Evolutionary conservation across 2,329 filamentous ascomycete species (phyloP).

Genomic region (Daldinia sp.): DNA sequence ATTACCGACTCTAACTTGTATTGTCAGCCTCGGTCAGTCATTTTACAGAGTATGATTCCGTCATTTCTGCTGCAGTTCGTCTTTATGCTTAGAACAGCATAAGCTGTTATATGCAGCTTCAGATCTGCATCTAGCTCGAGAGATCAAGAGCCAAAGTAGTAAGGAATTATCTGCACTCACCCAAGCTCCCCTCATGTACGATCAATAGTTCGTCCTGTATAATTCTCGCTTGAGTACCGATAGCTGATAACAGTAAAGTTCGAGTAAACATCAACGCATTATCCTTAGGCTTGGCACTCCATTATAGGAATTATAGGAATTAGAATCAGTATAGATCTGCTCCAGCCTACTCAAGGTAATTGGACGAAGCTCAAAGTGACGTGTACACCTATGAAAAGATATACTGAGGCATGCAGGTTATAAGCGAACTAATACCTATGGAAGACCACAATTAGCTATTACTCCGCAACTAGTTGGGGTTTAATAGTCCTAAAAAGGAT

Average conservation of each 20-base stretch:
- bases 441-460: conserved; percentile 26
- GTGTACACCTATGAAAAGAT: conserved; percentile 16
- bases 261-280: conserved; percentile 16
- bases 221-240: conserved; percentile 1
- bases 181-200: conserved; percentile 16
- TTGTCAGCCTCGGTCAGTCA: conserved; percentile 25
- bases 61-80: conserved; percentile 24
- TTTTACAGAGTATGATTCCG: conserved; percentile 33
- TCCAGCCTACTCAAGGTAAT: conserved; percentile 22
- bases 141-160: neutral
- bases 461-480: conserved; percentile 9
- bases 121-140: conserved; percentile 21
- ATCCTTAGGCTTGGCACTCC: conserved; percentile 16
- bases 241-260: neutral
- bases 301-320: conserved; percentile 6
- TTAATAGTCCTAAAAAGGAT: conserved; percentile 1
- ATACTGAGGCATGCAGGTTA: conserved; percentile 8
- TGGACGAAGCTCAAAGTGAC: conserved; percentile 18
- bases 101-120: conserved; percentile 11
- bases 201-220: conserved; percentile 17
- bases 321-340: conserved; percentile 9
- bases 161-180: conserved; percentile 32
- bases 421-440: conserved; percentile 21
- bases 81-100: conserved; percentile 24
- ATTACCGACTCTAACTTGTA: conserved; percentile 36